These are phyloP conservation scores for Monosporascus sp. DNA, from an alignment of 2,329 filamentous ascomycete genomes.

Conservation along the genomic window DNA sequence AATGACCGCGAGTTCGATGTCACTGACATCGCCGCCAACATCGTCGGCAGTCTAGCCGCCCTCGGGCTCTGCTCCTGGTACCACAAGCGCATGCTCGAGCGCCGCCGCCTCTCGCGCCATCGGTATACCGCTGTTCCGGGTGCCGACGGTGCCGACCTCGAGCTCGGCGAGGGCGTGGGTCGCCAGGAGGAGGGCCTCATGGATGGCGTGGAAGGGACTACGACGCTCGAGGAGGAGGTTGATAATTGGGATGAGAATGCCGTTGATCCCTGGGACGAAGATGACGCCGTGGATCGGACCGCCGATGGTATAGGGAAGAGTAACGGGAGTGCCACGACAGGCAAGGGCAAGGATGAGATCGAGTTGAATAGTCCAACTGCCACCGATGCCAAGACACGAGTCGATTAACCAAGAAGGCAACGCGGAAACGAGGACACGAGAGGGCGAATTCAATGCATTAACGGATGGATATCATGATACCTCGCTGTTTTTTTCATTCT, in stretches of 20 bases:
- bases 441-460: slow-evolving; percentile 7
- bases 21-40: slow-evolving; percentile 82
- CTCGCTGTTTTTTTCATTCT: slow-evolving; percentile 9
- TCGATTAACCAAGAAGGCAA: slow-evolving; percentile 20
- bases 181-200: slow-evolving; percentile 62
- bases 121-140: slow-evolving; percentile 66
- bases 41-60: slow-evolving; percentile 68
- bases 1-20: slow-evolving; percentile 69
- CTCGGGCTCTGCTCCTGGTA: slow-evolving; percentile 81
- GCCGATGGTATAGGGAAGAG: slow-evolving; percentile 43
- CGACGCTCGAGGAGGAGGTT: slow-evolving; percentile 69
- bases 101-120: slow-evolving; percentile 63
- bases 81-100: slow-evolving; percentile 90
- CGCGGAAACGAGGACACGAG: slow-evolving; percentile 9
- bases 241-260: slow-evolving; percentile 93
- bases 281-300: slow-evolving; percentile 64
- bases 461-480: slow-evolving; percentile 19
- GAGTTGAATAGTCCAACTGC: slow-evolving; percentile 22
- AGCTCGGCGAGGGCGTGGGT: slow-evolving; percentile 60
- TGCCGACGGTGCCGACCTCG: slow-evolving; percentile 61
- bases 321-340: slow-evolving; percentile 18
- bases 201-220: slow-evolving; percentile 24
- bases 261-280: slow-evolving; percentile 58
- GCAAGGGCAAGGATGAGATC: slow-evolving; percentile 16
- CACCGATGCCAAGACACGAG: slow-evolving; percentile 27